Percentiles rank a stretch among this genome's conserved stretches.
Conservation (phyloP, 768 basidiomycete species). For the Pleurotus tuber-regium region DNA sequence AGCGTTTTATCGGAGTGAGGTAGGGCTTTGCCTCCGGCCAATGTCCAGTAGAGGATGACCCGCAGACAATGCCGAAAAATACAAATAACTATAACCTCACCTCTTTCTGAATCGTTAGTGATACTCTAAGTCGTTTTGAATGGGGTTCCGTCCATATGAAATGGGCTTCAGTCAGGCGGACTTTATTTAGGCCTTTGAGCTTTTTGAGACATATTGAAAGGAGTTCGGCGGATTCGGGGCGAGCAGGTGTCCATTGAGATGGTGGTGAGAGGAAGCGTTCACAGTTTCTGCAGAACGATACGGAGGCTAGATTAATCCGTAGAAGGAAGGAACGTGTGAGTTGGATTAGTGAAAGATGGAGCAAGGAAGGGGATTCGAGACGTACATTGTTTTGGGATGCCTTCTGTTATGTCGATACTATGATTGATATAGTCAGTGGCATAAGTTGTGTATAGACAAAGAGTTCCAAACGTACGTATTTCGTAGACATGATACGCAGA, state of each 20-base stretch:
- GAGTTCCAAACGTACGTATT: constrained; percentile 65
- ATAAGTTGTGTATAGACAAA: background rate
- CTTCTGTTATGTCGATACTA: constrained; percentile 96
- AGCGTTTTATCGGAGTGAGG: background rate
- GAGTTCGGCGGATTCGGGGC: constrained; percentile 89
- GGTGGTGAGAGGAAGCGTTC: constrained; percentile 95
- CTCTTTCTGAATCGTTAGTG: constrained; percentile 98
- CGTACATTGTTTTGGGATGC: constrained; percentile 91
- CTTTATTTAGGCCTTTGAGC: constrained; percentile 90
- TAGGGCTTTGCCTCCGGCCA: constrained; percentile 11
- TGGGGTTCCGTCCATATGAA: constrained; percentile 99
- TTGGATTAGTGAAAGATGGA: constrained; percentile 3
- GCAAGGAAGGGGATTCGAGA: constrained; percentile 2
- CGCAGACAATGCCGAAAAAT: background rate
- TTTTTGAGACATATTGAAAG: constrained; percentile 94
- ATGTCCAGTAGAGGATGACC: background rate
- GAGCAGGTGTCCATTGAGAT: constrained; percentile 77
- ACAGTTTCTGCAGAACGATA: constrained; percentile 94
- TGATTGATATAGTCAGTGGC: constrained; percentile 1
- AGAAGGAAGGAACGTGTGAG: background rate
- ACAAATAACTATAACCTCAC: constrained; percentile 36
- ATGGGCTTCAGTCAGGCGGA: constrained; percentile 95
- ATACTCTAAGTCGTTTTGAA: constrained; percentile 88
- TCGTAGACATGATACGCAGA: constrained; percentile 84
- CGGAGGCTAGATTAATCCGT: constrained; percentile 65